These are phyloP conservation scores for Monilinia fructigena DNA, from an alignment of 2,329 filamentous ascomycete genomes.

Conservation along the genomic window DNA sequence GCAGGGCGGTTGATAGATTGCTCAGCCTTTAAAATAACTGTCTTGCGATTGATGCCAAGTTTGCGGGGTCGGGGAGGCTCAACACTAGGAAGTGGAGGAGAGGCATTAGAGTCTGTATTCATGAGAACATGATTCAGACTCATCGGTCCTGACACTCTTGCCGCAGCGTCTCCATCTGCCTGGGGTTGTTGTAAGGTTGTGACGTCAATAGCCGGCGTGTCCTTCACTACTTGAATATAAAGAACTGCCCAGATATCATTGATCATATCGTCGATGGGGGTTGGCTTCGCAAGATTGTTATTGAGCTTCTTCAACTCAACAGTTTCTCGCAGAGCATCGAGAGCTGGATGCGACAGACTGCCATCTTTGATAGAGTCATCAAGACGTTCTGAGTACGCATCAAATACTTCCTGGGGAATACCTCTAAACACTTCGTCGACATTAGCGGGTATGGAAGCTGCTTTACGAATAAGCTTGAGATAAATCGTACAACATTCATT, in stretches of 20 bases:
- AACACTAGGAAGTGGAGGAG: constrained; percentile 32
- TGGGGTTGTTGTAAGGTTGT: constrained; percentile 47
- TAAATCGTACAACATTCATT: constrained; percentile 36
- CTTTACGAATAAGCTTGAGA: constrained; percentile 53
- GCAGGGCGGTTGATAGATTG: constrained; percentile 51
- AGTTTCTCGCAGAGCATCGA: constrained; percentile 64
- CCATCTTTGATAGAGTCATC: constrained; percentile 57
- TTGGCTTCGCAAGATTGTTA: constrained; percentile 79
- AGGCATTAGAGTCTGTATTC: constrained; percentile 37
- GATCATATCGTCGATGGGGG: constrained; percentile 87
- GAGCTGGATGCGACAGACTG: constrained; percentile 46
- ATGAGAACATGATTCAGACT: constrained; percentile 39
- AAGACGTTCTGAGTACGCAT: constrained; percentile 55
- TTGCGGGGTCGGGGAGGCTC: constrained; percentile 35
- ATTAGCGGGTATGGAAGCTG: constrained; percentile 56
- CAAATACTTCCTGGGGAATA: constrained; percentile 64
- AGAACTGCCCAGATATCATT: constrained; percentile 82
- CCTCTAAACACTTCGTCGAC: constrained; percentile 67
- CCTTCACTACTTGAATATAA: constrained; percentile 64
- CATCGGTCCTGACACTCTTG: constrained; percentile 35
- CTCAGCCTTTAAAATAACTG: constrained; percentile 62
- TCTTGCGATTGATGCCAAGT: constrained; percentile 40
- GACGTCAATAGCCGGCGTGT: constrained; percentile 46
- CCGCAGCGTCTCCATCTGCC: constrained; percentile 47
- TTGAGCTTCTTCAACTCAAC: constrained; percentile 78